Evolutionary conservation across 176 grass and related monocot genomes (phyloP).

Genomic region (Puccinellia tenuiflora): DNA sequence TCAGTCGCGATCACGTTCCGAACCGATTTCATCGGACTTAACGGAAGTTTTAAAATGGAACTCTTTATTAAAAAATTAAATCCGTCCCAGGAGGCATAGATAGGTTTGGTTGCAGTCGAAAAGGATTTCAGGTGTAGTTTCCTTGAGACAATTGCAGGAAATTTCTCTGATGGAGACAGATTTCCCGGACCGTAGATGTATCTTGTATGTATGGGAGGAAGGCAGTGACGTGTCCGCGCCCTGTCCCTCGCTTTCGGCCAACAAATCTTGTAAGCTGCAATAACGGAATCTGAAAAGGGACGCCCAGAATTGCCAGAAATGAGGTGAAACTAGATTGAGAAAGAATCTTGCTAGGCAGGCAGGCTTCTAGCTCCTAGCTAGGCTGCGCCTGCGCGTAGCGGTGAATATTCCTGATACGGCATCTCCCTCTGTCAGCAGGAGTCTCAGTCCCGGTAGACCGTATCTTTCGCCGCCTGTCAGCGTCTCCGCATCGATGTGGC

Average conservation of each 20-base stretch:
- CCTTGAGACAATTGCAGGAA: not conserved
- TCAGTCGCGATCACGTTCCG: not conserved
- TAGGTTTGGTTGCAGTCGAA: not conserved
- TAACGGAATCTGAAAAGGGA: conserved; percentile 30
- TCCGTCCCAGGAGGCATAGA: not conserved
- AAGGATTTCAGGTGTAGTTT: not conserved
- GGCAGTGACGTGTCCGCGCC: conserved; percentile 27
- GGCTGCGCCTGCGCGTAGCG: conserved; percentile 15
- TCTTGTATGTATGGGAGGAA: not conserved
- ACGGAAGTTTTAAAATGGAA: not conserved
- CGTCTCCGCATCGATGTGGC: not conserved
- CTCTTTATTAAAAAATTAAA: not conserved
- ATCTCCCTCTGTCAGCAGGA: not conserved
- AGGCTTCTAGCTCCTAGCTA: not conserved
- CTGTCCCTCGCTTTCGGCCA: conserved; percentile 30
- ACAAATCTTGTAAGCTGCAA: not conserved
- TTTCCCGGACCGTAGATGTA: not conserved
- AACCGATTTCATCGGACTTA: not conserved
- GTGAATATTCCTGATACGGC: conserved; percentile 50
- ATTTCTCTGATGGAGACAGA: not conserved
- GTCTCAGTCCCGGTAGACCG: not conserved
- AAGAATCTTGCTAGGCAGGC: conserved; percentile 19
- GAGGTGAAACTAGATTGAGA: not conserved
- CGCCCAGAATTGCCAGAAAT: conserved; percentile 21
- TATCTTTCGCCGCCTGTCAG: not conserved